Base-by-base conservation (phyloP, 2,329 filamentous ascomycete species). In the Aspergillus floridensis region DNA sequence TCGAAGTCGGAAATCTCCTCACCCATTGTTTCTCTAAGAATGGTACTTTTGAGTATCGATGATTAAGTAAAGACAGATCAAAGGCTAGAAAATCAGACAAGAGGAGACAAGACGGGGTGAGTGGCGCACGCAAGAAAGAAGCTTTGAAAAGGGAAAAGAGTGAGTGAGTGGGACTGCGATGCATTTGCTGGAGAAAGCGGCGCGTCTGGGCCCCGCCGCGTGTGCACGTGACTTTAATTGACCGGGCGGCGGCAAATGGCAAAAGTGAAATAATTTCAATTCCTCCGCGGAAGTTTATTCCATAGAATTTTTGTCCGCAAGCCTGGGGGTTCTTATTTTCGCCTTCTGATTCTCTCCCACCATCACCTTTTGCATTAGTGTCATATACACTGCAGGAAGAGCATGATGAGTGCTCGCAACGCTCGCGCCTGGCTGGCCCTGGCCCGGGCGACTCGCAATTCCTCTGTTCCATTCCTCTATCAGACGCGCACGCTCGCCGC, bases 1-100 rank as follows among this genome's bases (percentile, higher is more conserved):
- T 96, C 93, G 75, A 96, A 97, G 44, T 92, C 91, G 75, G 90
- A 96, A 67, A 96, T 79, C 38, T 84, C 84, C 31, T 78, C 73
- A 68, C 53, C 59, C 58, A 67, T 61, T 21, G 2, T 48, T 4
- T 22, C 41, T 10, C 5, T 24, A 26, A n/a, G 10, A 5, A n/a
- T n/a, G 26, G 19, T 16, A 14, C 16, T 47, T n/a, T 22, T 32
- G 1, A 6, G 16, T 44, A 19, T 19, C 5, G 16, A 16, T 14
- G 16, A 19, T 12, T 44, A 12, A 4, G 2, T 8, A 19, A 19
- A n/a, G 24, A 26, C 11, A 26, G 11, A 19, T 29, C 48, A 21
- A 19, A 24, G 11, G 3, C 14, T 47, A 14, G 29, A 48, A 16
- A 21, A 6, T 55, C 12, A 4, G 46, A 26, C 12, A 22, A 22